phyloP scores from a whole-genome alignment of 2,329 filamentous ascomycete species.

The Microascus cirrosus region DNA sequence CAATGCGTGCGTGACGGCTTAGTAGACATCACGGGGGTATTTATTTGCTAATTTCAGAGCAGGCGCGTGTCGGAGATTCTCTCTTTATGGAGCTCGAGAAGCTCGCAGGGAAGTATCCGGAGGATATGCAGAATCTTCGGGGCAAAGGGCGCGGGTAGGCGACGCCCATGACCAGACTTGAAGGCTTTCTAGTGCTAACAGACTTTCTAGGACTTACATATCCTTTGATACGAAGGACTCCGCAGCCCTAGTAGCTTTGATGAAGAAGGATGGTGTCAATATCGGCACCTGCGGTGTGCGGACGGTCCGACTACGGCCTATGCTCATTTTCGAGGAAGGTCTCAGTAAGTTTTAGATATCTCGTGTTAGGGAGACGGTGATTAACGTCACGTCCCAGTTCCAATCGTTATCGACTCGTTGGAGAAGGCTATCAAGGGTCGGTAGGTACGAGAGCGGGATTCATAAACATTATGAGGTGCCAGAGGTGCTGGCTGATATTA shows the following conservation, averaged over 20 bases:
- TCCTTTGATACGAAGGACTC: conserved; percentile 65
- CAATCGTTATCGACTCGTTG: conserved; percentile 15
- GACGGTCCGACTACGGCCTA: conserved; percentile 64
- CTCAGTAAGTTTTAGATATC: conserved; percentile 30
- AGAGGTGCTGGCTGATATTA: no score
- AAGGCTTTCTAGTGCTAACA: not conserved
- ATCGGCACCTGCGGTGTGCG: conserved; percentile 62
- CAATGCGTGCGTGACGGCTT: conserved; percentile 20
- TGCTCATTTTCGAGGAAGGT: conserved; percentile 69
- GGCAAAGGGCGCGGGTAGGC: conserved; percentile 43
- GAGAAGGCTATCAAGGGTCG: conserved; percentile 11
- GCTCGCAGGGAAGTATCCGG: conserved; percentile 54
- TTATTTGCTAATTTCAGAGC: not conserved
- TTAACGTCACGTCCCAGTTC: conserved; percentile 6
- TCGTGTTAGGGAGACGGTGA: not conserved
- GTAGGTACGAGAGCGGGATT: not conserved
- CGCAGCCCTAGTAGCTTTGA: conserved; percentile 58
- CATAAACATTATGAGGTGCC: not conserved
- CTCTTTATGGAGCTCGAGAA: conserved; percentile 54
- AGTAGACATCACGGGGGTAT: not conserved
- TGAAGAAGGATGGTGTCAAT: conserved; percentile 64
- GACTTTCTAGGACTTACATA: conserved; percentile 49
- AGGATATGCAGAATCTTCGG: conserved; percentile 60
- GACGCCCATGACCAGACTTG: not conserved
- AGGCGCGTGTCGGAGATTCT: conserved; percentile 53